Percentiles rank a stretch among this genome's conserved stretches.
phyloP scores from a whole-genome alignment of 495 filamentous ascomycete species.

The Xeromyces bisporus region DNA sequence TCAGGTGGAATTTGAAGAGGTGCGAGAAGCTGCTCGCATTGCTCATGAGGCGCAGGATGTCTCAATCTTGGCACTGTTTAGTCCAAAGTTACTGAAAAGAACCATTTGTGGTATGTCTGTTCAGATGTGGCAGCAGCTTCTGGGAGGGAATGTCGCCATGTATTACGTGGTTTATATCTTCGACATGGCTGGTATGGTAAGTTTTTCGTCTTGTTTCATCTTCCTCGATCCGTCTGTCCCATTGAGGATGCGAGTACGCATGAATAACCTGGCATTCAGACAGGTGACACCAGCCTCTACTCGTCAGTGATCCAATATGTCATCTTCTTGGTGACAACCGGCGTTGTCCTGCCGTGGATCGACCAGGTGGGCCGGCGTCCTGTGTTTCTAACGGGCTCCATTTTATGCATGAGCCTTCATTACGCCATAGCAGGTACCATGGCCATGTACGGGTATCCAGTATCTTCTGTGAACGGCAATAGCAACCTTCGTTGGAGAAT shows the following conservation, averaged over 20 bases:
- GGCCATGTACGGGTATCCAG: constrained; percentile 32
- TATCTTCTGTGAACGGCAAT: constrained; percentile 46
- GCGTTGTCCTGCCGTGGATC: constrained; percentile 52
- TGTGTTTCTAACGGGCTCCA: constrained; percentile 49
- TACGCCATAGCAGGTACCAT: constrained; percentile 43
- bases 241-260: background rate
- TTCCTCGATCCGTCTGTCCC: background rate
- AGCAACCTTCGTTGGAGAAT: constrained; percentile 49
- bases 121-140: constrained; percentile 55
- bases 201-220: constrained; percentile 1
- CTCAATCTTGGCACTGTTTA: constrained; percentile 37
- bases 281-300: constrained; percentile 47
- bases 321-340: constrained; percentile 55
- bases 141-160: constrained; percentile 50
- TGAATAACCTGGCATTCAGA: constrained; percentile 12
- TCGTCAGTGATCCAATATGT: constrained; percentile 60
- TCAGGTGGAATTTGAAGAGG: constrained; percentile 58
- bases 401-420: constrained; percentile 48
- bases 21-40: constrained; percentile 38
- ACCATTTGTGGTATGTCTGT: constrained; percentile 50
- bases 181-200: constrained; percentile 38
- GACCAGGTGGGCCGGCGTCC: constrained; percentile 58
- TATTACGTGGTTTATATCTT: constrained; percentile 63
- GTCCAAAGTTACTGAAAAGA: constrained; percentile 53
- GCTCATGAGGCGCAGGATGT: constrained; percentile 37